Conservation (phyloP, 768 basidiomycete genomes). For the Kwoniella mangroviensis region DNA sequence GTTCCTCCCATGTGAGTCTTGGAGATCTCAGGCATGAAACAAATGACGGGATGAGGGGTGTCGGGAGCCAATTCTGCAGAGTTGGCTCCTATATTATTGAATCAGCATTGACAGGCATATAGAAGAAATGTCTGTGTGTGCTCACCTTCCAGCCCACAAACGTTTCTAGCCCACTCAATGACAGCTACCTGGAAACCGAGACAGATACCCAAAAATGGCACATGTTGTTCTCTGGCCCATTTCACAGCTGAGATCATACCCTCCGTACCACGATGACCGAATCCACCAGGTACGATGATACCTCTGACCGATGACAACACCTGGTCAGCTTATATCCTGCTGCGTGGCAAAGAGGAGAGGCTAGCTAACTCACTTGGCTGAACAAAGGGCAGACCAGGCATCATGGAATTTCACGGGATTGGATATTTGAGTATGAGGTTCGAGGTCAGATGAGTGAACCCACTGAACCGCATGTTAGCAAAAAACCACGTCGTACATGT, state of each 20-base stretch:
- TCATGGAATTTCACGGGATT: constrained; percentile 90
- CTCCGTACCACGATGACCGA: constrained; percentile 89
- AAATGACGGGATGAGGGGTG: constrained; percentile 70
- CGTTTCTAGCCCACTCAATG: constrained; percentile 88
- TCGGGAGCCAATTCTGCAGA: constrained; percentile 76
- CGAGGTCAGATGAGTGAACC: constrained; percentile 94
- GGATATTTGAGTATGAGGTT: constrained; percentile 75
- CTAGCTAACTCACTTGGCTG: constrained; percentile 67
- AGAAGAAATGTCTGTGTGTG: too few species aligned
- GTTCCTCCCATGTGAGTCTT: constrained; percentile 98
- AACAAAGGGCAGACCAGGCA: constrained; percentile 89
- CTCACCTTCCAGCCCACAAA: constrained; percentile 73
- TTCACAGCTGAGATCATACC: constrained; percentile 99
- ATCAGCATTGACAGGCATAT: background rate
- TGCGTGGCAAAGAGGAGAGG: background rate
- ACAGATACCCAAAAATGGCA: constrained; percentile 95
- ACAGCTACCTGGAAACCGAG: constrained; percentile 97
- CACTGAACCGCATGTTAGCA: constrained; percentile 64
- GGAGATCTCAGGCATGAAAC: constrained; percentile 99
- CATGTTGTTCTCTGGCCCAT: constrained; percentile 91
- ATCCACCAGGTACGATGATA: constrained; percentile 96
- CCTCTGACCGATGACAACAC: constrained; percentile 64
- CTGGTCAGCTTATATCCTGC: background rate
- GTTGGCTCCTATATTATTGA: constrained; percentile 68
- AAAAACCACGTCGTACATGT: background rate